Base-by-base conservation (phyloP, 2,329 filamentous ascomycete genomes). In the Venturia effusa region DNA sequence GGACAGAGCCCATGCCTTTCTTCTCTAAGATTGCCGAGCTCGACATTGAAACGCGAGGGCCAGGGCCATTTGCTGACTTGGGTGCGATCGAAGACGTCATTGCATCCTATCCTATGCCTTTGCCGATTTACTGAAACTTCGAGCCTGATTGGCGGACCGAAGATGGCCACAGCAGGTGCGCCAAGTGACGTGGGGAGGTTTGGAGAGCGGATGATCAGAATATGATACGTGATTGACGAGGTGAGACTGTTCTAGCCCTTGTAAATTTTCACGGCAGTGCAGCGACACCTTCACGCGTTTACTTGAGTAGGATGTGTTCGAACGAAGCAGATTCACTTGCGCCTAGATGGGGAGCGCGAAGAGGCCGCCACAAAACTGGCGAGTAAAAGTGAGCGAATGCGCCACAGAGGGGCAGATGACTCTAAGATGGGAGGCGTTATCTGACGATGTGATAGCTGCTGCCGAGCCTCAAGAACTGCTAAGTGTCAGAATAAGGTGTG, bases 21-120 rank as follows among this genome's bases (percentile, higher is more conserved):
- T 64, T 64, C 30, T 64, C 63, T n/a, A 64, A 22, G 34, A 64
- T 37, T 22, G 61, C 59, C 17, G 59, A 43, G 59, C 40, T 60
- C 40, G 59, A 27, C 61, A 62, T 37, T 37, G 41, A 40, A 27
- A 45, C 17, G 24, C 61, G 61, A 34, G 24, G 15, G 41, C 41
- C 32, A 51, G 22, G 40, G 19, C 61, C 45, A 27, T 48, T 62
- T 37, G 30, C 34, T 57, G 51, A 34, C n/a, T 57, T 57, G 30
- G 51, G 51, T 7, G 51, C 51, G 15, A 57, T 34, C 17, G 51
- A 57, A n/a, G 51, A 27, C 51, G 34, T 57, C 7, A 7, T 57
- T 6, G 15, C 51, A 57, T 57, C 34, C 51, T 57, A 32, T 34
- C 10, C 30, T 22, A n/a, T n/a, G n/a, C n/a, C n/a, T 30, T 22